A percentile compares a stretch with the other conserved stretches of the same genome.
phyloP scores from a whole-genome alignment of 1,139 yeast species.

The Blastobotrys persicus region DNA sequence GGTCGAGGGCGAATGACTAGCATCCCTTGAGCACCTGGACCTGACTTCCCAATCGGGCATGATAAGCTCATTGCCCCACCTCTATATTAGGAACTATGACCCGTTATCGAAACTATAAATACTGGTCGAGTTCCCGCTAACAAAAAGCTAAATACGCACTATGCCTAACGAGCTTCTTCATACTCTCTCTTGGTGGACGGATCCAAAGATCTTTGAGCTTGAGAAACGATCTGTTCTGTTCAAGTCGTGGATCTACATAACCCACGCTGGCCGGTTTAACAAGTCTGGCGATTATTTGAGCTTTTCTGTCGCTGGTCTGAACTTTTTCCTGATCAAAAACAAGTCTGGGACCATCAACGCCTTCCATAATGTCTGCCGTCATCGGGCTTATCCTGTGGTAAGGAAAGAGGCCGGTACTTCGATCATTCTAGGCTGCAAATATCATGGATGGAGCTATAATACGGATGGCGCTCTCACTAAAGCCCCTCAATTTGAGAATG shows the following conservation, averaged over 20 bases:
- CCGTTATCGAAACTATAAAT: neutral
- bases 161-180: neutral
- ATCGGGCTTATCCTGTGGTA: slow-evolving; percentile 16
- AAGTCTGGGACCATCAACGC: slow-evolving; percentile 14
- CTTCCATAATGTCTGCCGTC: slow-evolving; percentile 17
- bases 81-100: neutral
- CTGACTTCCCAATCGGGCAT: neutral
- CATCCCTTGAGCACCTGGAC: neutral
- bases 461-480: slow-evolving; percentile 14
- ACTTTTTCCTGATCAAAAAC: slow-evolving; percentile 14
- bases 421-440: slow-evolving; percentile 17
- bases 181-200: slow-evolving; percentile 7
- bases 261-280: slow-evolving; percentile 13
- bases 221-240: slow-evolving; percentile 14
- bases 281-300: slow-evolving; percentile 15
- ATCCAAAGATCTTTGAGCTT: slow-evolving; percentile 12
- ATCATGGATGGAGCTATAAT: slow-evolving; percentile 17
- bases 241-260: slow-evolving; percentile 12
- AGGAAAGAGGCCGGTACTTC: slow-evolving; percentile 13
- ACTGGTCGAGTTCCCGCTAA: neutral
- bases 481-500: slow-evolving; percentile 17
- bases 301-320: slow-evolving; percentile 12
- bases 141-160: neutral
- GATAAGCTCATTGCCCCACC: neutral
- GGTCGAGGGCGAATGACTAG: neutral